Evolutionary conservation across 2,329 filamentous ascomycete species (phyloP).

Genomic region (Alternaria postmessia): DNA sequence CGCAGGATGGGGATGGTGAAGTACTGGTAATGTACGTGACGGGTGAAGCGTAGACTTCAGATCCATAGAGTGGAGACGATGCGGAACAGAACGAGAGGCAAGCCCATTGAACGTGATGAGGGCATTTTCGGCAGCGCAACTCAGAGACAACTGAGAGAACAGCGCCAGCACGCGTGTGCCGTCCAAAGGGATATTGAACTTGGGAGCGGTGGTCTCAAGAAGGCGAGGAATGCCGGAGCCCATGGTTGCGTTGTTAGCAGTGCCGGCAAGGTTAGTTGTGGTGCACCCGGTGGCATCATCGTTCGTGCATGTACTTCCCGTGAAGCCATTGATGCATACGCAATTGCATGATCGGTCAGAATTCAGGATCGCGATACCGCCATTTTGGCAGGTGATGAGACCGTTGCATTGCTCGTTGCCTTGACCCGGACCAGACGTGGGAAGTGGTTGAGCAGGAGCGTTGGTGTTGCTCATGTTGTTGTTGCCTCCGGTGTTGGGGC

Average conservation of each 20-base stretch:
- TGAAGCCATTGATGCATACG: constrained; percentile 89
- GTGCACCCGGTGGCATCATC: constrained; percentile 64
- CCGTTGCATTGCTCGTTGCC: constrained; percentile 61
- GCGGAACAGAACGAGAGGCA: constrained; percentile 38
- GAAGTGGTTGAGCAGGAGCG: constrained; percentile 25
- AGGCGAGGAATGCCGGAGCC: constrained; percentile 81
- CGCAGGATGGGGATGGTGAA: constrained; percentile 34
- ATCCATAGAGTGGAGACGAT: constrained; percentile 28
- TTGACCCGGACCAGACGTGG: constrained; percentile 24
- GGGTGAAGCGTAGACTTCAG: constrained; percentile 29
- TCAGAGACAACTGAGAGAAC: constrained; percentile 77
- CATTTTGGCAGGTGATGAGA: constrained; percentile 75
- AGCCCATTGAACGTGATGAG: constrained; percentile 80
- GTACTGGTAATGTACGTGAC: constrained; percentile 33
- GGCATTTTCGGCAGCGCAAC: constrained; percentile 85
- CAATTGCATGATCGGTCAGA: constrained; percentile 76
- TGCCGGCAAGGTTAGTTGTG: constrained; percentile 56
- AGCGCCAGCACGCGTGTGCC: constrained; percentile 74
- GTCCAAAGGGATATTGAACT: constrained; percentile 80
- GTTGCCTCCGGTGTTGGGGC: constrained; percentile 24
- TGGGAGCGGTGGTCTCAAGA: constrained; percentile 68
- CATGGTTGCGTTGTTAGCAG: constrained; percentile 70
- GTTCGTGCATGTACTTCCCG: constrained; percentile 65
- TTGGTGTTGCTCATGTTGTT: constrained; percentile 33
- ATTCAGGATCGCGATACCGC: constrained; percentile 76